Evolutionary conservation across 176 grass and related monocot species (phyloP), one percentile per base, ranked within the genome.

Genomic region (Carex parvula): DNA sequence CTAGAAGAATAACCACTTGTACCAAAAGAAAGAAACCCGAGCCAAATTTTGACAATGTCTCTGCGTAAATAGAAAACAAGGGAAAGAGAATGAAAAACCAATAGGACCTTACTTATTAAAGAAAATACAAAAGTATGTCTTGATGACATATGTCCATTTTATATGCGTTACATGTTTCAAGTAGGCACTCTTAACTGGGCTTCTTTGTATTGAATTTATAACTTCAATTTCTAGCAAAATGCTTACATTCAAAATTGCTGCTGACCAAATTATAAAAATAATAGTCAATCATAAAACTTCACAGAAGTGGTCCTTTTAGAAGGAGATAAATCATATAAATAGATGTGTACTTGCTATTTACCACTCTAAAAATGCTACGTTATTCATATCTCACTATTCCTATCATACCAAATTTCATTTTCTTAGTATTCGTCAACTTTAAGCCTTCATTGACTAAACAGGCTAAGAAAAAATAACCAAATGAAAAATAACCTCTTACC

Each of bases 21-120:
- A 94, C 95, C 70, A 98, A 87, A 87, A 98, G 95, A 81, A 98
- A 98, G 57, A 98, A 87, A n/a, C 95, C 92, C 26, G 95, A 98
- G 30, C 95, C 95, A 90, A 98, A 98, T 81, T 98, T 98, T 12
- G 90, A 98, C 22, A 94, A 70, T 86, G 92, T 82, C 87, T 98
- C 95, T 98, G 92, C 84, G 93, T 66, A 44, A 82, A 61, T 6
- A 32, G 29, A 79, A 85, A 72, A 56, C 3, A 30, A 13, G 20
- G 13, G 57, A 30, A 64, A 77, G n/a, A 46, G 46, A 52, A 73
- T 61, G 24, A 17, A 52, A 84, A 55, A n/a, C n/a, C 26, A 84
- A 35, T 11, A 50, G 50, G 35, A 69, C 21, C 17, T 26, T 56
- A 79, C 14, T 15, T 32, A 22, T 2, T 20, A 5, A 84, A 77